Conservation (phyloP, 2,329 filamentous ascomycete genomes). For the Alternaria sp. region DNA sequence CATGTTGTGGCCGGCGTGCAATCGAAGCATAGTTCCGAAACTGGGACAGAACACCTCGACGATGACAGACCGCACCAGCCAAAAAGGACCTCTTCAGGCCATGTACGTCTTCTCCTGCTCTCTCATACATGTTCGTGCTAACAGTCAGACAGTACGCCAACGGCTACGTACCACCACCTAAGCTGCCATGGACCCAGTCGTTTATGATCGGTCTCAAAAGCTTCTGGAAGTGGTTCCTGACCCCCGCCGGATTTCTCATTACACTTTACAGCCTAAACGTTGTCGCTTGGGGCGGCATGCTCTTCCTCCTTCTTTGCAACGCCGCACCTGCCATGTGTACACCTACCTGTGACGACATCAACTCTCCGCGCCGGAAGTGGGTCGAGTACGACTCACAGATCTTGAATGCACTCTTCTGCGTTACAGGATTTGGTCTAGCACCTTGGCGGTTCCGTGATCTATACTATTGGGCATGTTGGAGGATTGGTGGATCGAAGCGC, state of each 20-base stretch:
- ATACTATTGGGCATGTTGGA: slow-evolving; percentile 73
- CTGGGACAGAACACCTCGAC: slow-evolving; percentile 26
- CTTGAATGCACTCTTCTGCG: slow-evolving; percentile 83
- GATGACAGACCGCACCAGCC: slow-evolving; percentile 22
- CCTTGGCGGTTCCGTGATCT: slow-evolving; percentile 87
- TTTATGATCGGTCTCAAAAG: slow-evolving; percentile 66
- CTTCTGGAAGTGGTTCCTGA: slow-evolving; percentile 78
- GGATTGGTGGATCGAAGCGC: slow-evolving; percentile 61
- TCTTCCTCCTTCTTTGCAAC: slow-evolving; percentile 84
- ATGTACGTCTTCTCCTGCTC: slow-evolving; percentile 24
- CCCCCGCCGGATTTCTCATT: slow-evolving; percentile 78
- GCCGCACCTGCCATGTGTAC: slow-evolving; percentile 77
- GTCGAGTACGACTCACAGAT: slow-evolving; percentile 87
- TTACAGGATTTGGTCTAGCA: slow-evolving; percentile 83
- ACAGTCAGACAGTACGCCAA: slow-evolving; percentile 42
- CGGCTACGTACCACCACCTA: slow-evolving; percentile 56
- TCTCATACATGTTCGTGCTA: background rate
- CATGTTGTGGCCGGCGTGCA: slow-evolving; percentile 12
- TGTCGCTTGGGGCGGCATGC: slow-evolving; percentile 90
- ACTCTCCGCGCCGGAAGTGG: slow-evolving; percentile 83
- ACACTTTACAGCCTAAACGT: slow-evolving; percentile 83
- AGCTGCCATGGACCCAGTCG: slow-evolving; percentile 65
- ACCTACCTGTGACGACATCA: slow-evolving; percentile 74
- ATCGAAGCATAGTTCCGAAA: slow-evolving; percentile 30
- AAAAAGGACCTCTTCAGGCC: slow-evolving; percentile 22